phyloP scores from a whole-genome alignment of 305 asterid genomes.

The Fraxinus ornus region DNA sequence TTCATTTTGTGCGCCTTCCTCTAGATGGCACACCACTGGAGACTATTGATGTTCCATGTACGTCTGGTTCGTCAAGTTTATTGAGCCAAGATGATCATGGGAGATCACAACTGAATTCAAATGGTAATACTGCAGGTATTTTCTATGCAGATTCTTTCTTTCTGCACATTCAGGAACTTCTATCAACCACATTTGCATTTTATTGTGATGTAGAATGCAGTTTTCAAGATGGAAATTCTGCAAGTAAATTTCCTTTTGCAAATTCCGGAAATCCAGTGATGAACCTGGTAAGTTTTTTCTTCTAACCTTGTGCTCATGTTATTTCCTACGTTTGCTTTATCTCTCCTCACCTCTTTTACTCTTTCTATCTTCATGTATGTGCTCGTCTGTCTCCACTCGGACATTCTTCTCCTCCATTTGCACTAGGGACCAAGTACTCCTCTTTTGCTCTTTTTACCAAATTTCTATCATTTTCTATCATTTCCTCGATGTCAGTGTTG shows the following conservation, averaged over 20 bases:
- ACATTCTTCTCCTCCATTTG: conserved; percentile 4
- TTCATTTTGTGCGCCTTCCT: conserved; percentile 90
- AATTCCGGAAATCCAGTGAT: conserved; percentile 85
- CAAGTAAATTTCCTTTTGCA: conserved; percentile 64
- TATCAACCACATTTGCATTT: conserved; percentile 22
- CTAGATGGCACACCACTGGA: conserved; percentile 63
- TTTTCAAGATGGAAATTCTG: conserved; percentile 48
- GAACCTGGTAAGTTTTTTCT: conserved; percentile 60
- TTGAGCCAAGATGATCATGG: conserved; percentile 41
- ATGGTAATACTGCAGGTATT: conserved; percentile 54
- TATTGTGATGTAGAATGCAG: conserved; percentile 49
- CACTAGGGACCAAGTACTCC: neutral
- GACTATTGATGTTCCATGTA: conserved; percentile 67
- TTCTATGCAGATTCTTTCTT: conserved; percentile 17
- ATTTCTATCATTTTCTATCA: neutral
- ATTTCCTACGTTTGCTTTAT: neutral
- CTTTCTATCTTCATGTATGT: conserved; percentile 12
- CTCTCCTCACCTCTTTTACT: neutral
- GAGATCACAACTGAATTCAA: conserved; percentile 46
- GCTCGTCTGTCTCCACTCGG: neutral
- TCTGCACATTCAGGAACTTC: conserved; percentile 11
- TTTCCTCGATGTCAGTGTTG: neutral
- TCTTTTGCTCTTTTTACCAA: neutral
- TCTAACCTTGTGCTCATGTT: conserved; percentile 1
- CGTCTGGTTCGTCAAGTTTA: conserved; percentile 47